A percentile compares a stretch with the other conserved stretches of the same genome.
phyloP scores from a whole-genome alignment of 2,329 filamentous ascomycete genomes.

The Xylogone sp. region DNA sequence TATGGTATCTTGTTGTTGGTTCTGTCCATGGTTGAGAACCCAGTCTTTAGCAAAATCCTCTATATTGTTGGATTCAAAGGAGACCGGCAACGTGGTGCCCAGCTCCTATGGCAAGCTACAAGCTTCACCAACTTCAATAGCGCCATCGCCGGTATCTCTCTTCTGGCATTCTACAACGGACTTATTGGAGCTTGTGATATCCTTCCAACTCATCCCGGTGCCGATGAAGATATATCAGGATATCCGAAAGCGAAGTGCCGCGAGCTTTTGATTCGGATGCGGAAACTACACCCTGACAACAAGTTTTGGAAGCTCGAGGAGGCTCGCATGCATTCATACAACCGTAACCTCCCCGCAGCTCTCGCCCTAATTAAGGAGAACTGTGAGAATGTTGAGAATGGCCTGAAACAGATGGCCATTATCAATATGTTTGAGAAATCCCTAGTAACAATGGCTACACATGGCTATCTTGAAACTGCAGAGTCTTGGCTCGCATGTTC shows the following conservation, averaged over 20 bases:
- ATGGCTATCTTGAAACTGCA: constrained; percentile 71
- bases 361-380: constrained; percentile 60
- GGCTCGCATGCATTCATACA: constrained; percentile 68
- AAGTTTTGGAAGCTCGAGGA: constrained; percentile 87
- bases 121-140: constrained; percentile 86
- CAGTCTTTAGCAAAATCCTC: constrained; percentile 81
- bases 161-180: constrained; percentile 86
- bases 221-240: constrained; percentile 55
- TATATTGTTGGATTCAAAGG: constrained; percentile 89
- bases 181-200: constrained; percentile 87
- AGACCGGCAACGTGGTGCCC: constrained; percentile 76
- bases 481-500: constrained; percentile 71
- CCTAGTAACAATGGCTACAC: constrained; percentile 72
- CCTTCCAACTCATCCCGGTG: constrained; percentile 59
- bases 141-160: constrained; percentile 77
- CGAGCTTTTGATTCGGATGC: constrained; percentile 68
- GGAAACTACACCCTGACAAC: constrained; percentile 73
- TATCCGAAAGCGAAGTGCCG: constrained; percentile 69
- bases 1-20: constrained; percentile 83
- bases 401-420: constrained; percentile 84
- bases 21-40: constrained; percentile 82
- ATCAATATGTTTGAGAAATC: constrained; percentile 82
- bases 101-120: constrained; percentile 87
- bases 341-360: constrained; percentile 62
- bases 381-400: constrained; percentile 44